These are phyloP conservation scores for Schwanniomyces polymorphus DNA, from an alignment of 805 yeast species.

Conservation along the genomic window DNA sequence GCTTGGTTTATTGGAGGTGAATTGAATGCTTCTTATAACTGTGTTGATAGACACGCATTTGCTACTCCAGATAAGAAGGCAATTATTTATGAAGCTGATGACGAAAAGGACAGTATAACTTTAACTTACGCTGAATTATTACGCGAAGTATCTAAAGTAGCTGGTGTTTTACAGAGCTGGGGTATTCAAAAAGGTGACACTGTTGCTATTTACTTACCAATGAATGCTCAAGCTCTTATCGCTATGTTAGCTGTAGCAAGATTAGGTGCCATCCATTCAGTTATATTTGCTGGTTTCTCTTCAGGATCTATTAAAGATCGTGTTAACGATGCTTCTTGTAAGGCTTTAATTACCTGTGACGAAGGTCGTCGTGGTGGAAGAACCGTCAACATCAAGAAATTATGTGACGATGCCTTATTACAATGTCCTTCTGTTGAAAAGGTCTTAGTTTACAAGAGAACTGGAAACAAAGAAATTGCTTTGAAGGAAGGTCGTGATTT, in stretches of 20 bases:
- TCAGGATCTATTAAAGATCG: slow-evolving; percentile 72
- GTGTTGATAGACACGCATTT: slow-evolving; percentile 81
- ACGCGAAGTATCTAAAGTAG: slow-evolving; percentile 67
- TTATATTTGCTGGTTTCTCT: slow-evolving; percentile 82
- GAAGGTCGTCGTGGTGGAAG: slow-evolving; percentile 84
- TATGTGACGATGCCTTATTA: slow-evolving; percentile 76
- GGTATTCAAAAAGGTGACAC: slow-evolving; percentile 82
- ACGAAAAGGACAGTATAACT: slow-evolving; percentile 59
- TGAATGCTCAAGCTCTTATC: slow-evolving; percentile 78
- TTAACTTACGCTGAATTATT: slow-evolving; percentile 72
- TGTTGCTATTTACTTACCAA: slow-evolving; percentile 83
- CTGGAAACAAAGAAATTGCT: slow-evolving; percentile 58
- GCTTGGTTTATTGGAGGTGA: slow-evolving; percentile 83
- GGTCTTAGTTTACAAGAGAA: slow-evolving; percentile 73
- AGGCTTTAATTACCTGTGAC: slow-evolving; percentile 75
- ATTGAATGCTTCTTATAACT: slow-evolving; percentile 76
- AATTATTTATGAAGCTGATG: slow-evolving; percentile 80
- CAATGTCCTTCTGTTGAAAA: slow-evolving; percentile 66
- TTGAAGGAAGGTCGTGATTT: slow-evolving; percentile 60
- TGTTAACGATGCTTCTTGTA: slow-evolving; percentile 69
- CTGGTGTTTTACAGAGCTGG: slow-evolving; percentile 63
- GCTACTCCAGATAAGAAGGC: slow-evolving; percentile 71
- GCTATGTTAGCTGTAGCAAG: slow-evolving; percentile 77
- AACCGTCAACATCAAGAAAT: slow-evolving; percentile 75
- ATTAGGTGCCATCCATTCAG: slow-evolving; percentile 83